Conservation (phyloP, 495 filamentous ascomycete genomes). For the Glarea lozoyensis region DNA sequence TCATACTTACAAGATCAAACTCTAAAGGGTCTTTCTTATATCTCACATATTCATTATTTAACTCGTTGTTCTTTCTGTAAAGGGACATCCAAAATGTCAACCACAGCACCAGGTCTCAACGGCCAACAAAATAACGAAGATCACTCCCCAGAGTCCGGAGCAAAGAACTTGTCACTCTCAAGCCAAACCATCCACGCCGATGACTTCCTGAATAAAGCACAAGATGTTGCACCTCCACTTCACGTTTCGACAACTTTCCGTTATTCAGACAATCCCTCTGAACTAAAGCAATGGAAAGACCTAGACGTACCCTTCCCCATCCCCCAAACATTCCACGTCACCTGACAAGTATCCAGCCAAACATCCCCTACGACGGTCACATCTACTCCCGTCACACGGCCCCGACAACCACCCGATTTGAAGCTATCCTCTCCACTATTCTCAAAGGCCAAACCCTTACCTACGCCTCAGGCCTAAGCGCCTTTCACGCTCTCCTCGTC, state of each 20-base stretch:
- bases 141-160: no score
- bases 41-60: no score
- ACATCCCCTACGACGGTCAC: constrained; percentile 35
- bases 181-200: constrained; percentile 84
- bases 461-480: constrained; percentile 79
- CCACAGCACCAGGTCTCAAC: no score
- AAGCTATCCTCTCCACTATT: constrained; percentile 65
- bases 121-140: no score
- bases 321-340: constrained; percentile 4
- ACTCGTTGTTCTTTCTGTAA: no score
- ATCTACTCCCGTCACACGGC: constrained; percentile 73
- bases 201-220: constrained; percentile 58
- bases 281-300: constrained; percentile 41
- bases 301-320: constrained; percentile 26
- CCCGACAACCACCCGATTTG: constrained; percentile 76
- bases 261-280: constrained; percentile 59
- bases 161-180: constrained; percentile 41
- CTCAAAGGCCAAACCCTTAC: constrained; percentile 59
- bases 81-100: no score
- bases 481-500: constrained; percentile 75
- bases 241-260: constrained; percentile 89
- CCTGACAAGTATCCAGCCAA: constrained; percentile 25
- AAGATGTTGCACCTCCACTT: constrained; percentile 75
- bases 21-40: no score
- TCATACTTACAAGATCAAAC: no score